A percentile compares a stretch with the other conserved stretches of the same genome.
phyloP scores from a whole-genome alignment of 1,284 basidiomycete species.

The Boletus subluridellus region DNA sequence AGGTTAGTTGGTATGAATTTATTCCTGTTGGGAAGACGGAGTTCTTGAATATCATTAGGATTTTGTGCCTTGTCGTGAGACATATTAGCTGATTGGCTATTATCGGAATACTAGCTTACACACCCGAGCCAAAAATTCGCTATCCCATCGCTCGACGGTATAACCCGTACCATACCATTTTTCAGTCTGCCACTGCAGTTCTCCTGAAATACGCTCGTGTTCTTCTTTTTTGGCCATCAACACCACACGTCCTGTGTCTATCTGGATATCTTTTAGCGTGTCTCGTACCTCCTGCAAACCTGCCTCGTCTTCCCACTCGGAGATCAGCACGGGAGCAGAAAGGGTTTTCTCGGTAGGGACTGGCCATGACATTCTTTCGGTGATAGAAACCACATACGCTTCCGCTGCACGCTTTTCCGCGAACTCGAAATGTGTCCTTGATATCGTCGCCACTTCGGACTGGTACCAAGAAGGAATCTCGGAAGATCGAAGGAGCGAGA shows the following conservation, averaged over 20 bases:
- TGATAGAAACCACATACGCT: conserved; percentile 75
- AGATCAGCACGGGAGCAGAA: conserved; percentile 69
- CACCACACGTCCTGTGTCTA: conserved; percentile 61
- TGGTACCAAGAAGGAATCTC: conserved; percentile 74
- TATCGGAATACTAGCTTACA: conserved; percentile 11
- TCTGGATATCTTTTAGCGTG: conserved; percentile 48
- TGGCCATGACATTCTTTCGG: conserved; percentile 77
- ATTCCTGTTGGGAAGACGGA: conserved; percentile 83
- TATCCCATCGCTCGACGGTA: conserved; percentile 62
- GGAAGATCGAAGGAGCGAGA: conserved; percentile 74
- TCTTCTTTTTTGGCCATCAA: conserved; percentile 75
- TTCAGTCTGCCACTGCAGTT: conserved; percentile 61
- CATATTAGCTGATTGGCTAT: conserved; percentile 3
- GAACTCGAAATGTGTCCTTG: conserved; percentile 82
- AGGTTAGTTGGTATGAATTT: conserved; percentile 88
- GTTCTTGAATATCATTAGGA: conserved; percentile 61
- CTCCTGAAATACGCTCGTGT: conserved; percentile 51
- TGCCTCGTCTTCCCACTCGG: conserved; percentile 68
- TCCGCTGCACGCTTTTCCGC: conserved; percentile 83
- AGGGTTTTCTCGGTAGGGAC: conserved; percentile 79
- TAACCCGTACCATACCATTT: conserved; percentile 89
- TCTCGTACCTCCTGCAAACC: conserved; percentile 59
- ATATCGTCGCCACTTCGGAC: conserved; percentile 74
- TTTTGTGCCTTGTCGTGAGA: conserved; percentile 49
- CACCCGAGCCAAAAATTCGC: conserved; percentile 64